Evolutionary conservation across 176 grass and related monocot genomes (phyloP), one percentile per base, ranked within the genome.

Genomic region (Guadua angustifolia): DNA sequence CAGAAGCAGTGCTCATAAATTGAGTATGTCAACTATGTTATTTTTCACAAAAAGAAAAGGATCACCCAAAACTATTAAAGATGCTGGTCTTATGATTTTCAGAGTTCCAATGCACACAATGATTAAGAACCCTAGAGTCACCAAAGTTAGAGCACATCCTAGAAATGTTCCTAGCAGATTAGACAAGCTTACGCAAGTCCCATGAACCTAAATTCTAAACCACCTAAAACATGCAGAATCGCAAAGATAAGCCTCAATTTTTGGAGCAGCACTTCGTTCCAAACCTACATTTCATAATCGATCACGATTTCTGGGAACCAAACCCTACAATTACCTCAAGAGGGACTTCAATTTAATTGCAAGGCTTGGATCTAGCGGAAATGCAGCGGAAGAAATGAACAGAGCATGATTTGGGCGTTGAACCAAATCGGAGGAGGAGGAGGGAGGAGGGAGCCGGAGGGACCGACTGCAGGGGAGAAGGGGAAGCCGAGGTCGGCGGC

Each of bases 401-500:
- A 13, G 61, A n/a, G n/a, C n/a, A n/a, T n/a, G 80, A 17, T n/a
- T n/a, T n/a, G n/a, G n/a, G n/a, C n/a, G n/a, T n/a, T n/a, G 21
- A 43, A 6, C 45, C 79, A 19, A 70, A 69, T 70, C 35, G n/a
- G 42, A 38, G 8, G 53, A 5, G 38, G 43, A 19, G 29, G 69
- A 12, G 24, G 29, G 79, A 15, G n/a, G 4, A 44, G 26, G 47
- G 53, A 18, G 21, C 33, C 19, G 0, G 13, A 25, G 24, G 43
- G 43, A 45, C 9, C 22, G 21, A 99, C 96, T 92, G 96, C 50
- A 87, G 36, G 43, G 87, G 76, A 80, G 96, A 86, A 44, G 38
- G 91, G 82, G 84, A 99, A 95, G 13, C 96, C 96, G 58, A 99
- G 93, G 87, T 95, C 96, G 45, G 89, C 90, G 47, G 96, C 96